Conservation (phyloP, 805 yeast genomes). For the Hanseniaspora lindneri region DNA sequence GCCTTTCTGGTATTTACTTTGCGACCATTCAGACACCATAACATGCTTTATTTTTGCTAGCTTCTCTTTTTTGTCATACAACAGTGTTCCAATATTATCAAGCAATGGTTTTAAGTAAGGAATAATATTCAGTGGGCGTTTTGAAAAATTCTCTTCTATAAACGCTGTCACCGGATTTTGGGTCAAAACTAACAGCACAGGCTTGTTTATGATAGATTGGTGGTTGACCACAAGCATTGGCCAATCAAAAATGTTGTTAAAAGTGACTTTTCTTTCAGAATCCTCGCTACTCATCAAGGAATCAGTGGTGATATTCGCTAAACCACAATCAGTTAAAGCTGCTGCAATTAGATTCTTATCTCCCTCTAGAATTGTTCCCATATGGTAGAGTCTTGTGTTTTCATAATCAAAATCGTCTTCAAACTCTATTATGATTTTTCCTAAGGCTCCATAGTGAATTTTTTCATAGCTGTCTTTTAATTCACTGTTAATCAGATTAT, state of each 20-base stretch:
- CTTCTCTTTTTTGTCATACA: constrained; percentile 19
- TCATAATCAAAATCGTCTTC: constrained; percentile 48
- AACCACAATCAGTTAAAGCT: neutral
- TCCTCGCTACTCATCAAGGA: constrained; percentile 18
- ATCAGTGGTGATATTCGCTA: neutral
- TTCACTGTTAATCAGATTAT: constrained; percentile 41
- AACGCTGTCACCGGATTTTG: constrained; percentile 64
- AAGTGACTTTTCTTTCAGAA: constrained; percentile 2
- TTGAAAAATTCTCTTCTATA: constrained; percentile 38
- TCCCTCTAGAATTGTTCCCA: neutral
- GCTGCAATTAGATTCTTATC: neutral
- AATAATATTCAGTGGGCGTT: constrained; percentile 26
- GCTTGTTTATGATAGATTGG: constrained; percentile 36
- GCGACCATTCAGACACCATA: constrained; percentile 62
- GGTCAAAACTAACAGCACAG: constrained; percentile 52
- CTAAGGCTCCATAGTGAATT: constrained; percentile 55
- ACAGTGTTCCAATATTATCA: constrained; percentile 18
- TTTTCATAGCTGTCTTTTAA: constrained; percentile 36
- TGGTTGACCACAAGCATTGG: constrained; percentile 55
- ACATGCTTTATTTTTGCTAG: constrained; percentile 33
- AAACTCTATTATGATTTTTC: constrained; percentile 64
- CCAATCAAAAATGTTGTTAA: constrained; percentile 26
- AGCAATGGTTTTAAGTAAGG: constrained; percentile 34
- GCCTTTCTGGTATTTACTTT: constrained; percentile 67
- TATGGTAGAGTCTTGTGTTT: constrained; percentile 23